Evolutionary conservation across 2,329 filamentous ascomycete genomes (phyloP), one percentile per base, ranked within the genome.

Genomic region (Cadophora luteo-olivacea): DNA sequence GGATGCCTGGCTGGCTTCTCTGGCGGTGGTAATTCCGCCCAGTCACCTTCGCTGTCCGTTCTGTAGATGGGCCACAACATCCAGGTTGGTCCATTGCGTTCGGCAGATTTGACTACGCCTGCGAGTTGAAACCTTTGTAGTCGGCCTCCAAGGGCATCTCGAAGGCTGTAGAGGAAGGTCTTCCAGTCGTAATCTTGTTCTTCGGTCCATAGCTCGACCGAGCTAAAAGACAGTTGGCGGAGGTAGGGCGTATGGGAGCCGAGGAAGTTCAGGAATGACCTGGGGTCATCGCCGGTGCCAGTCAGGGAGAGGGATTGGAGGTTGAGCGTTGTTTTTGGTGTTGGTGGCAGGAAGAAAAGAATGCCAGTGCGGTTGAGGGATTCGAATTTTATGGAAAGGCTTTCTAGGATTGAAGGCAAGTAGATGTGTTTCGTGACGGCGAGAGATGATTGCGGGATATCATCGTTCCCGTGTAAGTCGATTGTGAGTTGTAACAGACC

Each of bases 121-220:
- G 66, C 49, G 6, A 72, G 16, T 51, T 72, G 66, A 55, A 72
- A 72, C 41, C 70, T 71, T 32, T 70, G 62, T 2, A 72, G 54
- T n/a, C 25, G 45, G 14, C 29, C 8, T 24, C 62, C 51, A 16
- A 67, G 11, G 9, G 38, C 25, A 7, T 65, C 63, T 24, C 65
- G 64, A 1, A 73, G 14, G 14, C 24, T 25, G 16, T 29, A 41
- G 3, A 73, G 68, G 32, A 68, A 67, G 11, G 14, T 32, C 8
- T 61, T 45, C 70, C 67, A 73, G n/a, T 51, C 61, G 36, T 60
- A 45, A 22, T 16, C 7, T 6, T 3, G 22, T 7, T 38, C n/a
- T 22, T 45, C 11, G 29, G 33, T 63, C 36, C 33, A 16, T 22
- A 66, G 61, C 2, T 64, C 60, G 29, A 41, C 58, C n/a, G 64